A percentile compares a stretch with the other conserved stretches of the same genome.
Evolutionary conservation across 164 flowering plant genomes (phyloP).

Genomic region (Berberis vulgaris): DNA sequence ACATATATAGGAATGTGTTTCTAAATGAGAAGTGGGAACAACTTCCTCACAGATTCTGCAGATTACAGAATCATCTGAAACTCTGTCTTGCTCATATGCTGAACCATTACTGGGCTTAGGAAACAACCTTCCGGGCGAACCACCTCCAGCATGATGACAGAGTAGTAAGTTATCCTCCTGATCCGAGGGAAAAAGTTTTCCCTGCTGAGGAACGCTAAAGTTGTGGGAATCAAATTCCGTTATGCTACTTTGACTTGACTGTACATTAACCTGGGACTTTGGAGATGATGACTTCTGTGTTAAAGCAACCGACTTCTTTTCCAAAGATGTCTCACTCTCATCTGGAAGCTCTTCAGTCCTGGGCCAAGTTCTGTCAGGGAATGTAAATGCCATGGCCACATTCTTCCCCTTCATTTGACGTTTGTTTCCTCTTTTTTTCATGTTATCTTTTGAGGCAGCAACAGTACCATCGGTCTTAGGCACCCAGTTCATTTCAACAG

Average conservation of each 20-base stretch:
- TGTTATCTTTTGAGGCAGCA: slow-evolving; percentile 14
- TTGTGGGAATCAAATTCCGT: slow-evolving; percentile 10
- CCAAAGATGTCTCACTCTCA: slow-evolving; percentile 10
- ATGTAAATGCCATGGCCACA: slow-evolving; percentile 4
- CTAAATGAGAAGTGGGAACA: slow-evolving; percentile 55
- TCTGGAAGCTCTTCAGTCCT: slow-evolving; percentile 16
- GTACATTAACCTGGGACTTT: slow-evolving; percentile 8
- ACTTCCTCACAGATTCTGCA: slow-evolving; percentile 76
- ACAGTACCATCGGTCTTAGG: slow-evolving; percentile 18
- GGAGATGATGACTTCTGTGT: slow-evolving; percentile 11
- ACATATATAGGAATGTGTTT: slow-evolving; percentile 70
- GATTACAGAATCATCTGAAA: slow-evolving; percentile 38
- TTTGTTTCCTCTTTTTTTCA: slow-evolving; percentile 13
- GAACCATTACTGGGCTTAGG: slow-evolving; percentile 15
- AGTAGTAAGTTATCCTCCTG: slow-evolving; percentile 15
- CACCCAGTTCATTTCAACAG: slow-evolving; percentile 46
- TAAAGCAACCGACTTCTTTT: slow-evolving; percentile 12
- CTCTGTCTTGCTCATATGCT: slow-evolving; percentile 24
- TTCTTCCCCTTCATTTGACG: slow-evolving; percentile 14
- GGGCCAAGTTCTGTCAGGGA: slow-evolving; percentile 12
- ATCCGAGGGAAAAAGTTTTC: slow-evolving; percentile 2
- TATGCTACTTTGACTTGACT: slow-evolving; percentile 9
- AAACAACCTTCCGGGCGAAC: slow-evolving; percentile 17
- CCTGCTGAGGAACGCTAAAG: neutral
- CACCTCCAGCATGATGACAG: slow-evolving; percentile 17